phyloP scores from a whole-genome alignment of 2,329 filamentous ascomycete species.

The Diaporthe helianthi region DNA sequence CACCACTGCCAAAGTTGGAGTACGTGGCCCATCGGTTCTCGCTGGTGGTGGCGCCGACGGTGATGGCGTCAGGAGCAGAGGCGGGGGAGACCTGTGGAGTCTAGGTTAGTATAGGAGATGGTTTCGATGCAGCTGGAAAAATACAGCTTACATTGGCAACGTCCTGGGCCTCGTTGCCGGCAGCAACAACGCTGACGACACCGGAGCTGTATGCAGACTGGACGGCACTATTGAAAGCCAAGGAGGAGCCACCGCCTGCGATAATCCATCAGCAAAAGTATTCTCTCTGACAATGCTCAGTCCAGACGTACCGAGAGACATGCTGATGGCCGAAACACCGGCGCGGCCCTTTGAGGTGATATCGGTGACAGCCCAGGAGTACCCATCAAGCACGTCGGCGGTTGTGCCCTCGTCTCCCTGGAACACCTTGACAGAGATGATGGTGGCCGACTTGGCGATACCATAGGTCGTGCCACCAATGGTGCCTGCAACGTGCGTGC shows the following conservation, averaged over 20 bases:
- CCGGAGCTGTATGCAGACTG: constrained; percentile 44
- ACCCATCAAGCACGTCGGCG: constrained; percentile 37
- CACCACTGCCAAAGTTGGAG: constrained; percentile 53
- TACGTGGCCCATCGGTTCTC: constrained; percentile 46
- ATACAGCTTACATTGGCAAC: constrained; percentile 36
- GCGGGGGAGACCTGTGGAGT: constrained; percentile 43
- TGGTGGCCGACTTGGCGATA: constrained; percentile 42
- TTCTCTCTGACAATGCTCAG: fast-evolving
- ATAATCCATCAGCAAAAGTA: neutral
- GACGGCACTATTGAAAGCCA: constrained; percentile 48
- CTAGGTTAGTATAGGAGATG: neutral
- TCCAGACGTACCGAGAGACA: constrained; percentile 5
- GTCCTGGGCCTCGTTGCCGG: constrained; percentile 48
- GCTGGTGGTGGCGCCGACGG: constrained; percentile 49
- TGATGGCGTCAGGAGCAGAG: constrained; percentile 48
- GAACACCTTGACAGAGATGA: constrained; percentile 45
- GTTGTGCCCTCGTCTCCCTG: constrained; percentile 12
- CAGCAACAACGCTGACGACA: constrained; percentile 51
- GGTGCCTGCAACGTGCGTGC: constrained; percentile 45
- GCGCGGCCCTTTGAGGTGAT: constrained; percentile 30
- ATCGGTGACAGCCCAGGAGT: constrained; percentile 39
- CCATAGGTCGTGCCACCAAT: constrained; percentile 43
- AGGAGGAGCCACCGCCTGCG: constrained; percentile 29
- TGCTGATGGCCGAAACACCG: neutral
- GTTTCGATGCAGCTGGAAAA: no score